A percentile compares a stretch with the other conserved stretches of the same genome.
Evolutionary conservation across 2,329 filamentous ascomycete genomes (phyloP).

Genomic region (Colletotrichum trifolii): DNA sequence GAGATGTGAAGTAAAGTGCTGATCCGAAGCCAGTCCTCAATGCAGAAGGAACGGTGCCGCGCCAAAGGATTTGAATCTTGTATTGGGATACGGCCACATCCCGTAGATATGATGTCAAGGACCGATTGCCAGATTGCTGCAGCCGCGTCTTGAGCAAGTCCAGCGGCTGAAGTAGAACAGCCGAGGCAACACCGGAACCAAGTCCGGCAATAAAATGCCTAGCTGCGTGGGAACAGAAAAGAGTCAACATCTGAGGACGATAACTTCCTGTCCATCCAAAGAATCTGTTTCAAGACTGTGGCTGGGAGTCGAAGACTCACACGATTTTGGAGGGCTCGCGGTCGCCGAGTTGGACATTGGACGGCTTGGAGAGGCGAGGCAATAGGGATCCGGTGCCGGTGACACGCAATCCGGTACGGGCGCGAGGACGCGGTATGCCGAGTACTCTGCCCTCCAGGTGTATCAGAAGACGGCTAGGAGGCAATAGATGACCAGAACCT

Average conservation of each 20-base stretch:
- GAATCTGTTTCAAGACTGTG: background rate
- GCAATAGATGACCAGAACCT: background rate
- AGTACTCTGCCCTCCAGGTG: background rate
- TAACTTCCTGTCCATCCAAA: background rate
- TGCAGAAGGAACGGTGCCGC: conserved; percentile 92
- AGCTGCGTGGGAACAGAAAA: conserved; percentile 53
- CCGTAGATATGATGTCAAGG: conserved; percentile 76
- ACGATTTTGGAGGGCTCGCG: conserved; percentile 26
- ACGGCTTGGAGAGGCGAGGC: background rate
- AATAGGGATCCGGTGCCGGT: background rate
- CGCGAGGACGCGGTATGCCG: too few species aligned
- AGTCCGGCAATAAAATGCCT: conserved; percentile 93
- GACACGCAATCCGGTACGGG: too few species aligned
- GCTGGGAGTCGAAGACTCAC: conserved; percentile 12
- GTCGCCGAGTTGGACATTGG: conserved; percentile 26
- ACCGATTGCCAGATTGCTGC: conserved; percentile 82
- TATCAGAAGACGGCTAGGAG: background rate
- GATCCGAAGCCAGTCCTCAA: conserved; percentile 92
- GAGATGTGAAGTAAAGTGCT: conserved; percentile 90
- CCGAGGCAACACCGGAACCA: conserved; percentile 86
- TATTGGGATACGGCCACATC: conserved; percentile 74
- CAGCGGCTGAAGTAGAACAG: conserved; percentile 91
- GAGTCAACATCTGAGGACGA: background rate
- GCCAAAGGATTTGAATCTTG: conserved; percentile 81
- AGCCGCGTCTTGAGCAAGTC: conserved; percentile 97